These are phyloP conservation scores for Exophiala xenobiotica DNA, from an alignment of 2,329 filamentous ascomycete genomes.

Conservation along the genomic window DNA sequence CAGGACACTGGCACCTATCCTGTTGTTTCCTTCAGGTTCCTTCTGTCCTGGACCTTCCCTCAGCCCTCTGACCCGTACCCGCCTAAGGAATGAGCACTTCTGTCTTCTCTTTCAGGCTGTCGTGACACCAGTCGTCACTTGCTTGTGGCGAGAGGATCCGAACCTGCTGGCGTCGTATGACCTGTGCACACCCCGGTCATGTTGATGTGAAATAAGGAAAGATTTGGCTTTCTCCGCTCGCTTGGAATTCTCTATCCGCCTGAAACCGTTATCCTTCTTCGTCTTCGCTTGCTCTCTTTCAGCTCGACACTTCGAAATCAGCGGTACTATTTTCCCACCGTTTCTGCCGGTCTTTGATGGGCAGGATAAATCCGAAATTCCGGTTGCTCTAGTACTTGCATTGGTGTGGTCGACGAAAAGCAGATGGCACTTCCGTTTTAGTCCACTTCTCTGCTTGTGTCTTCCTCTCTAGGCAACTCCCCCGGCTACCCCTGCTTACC, in stretches of 20 bases:
- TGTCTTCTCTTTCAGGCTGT: too few relatives aligned
- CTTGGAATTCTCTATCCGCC: constrained; percentile 1
- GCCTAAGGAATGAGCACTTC: too few relatives aligned
- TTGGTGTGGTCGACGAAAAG: not conserved
- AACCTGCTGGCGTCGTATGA: too few relatives aligned
- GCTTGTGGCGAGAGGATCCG: too few relatives aligned
- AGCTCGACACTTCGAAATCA: not conserved
- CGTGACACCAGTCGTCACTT: too few relatives aligned
- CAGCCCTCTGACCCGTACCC: too few relatives aligned
- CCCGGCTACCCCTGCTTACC: constrained; percentile 10
- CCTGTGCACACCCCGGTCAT: not conserved
- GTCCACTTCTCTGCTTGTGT: constrained; percentile 7
- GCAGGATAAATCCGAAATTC: constrained; percentile 1
- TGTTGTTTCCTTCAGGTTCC: too few relatives aligned
- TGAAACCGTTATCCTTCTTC: constrained; percentile 12
- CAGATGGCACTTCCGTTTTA: constrained; percentile 5
- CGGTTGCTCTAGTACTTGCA: not conserved
- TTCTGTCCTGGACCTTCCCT: too few relatives aligned
- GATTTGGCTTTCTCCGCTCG: too few relatives aligned
- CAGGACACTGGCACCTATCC: too few relatives aligned
- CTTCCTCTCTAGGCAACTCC: constrained; percentile 14
- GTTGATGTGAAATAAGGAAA: too few relatives aligned
- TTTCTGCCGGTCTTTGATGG: not conserved
- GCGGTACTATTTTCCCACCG: constrained; percentile 1
- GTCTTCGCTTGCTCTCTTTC: constrained; percentile 8